Base-by-base conservation (phyloP, 139 green algal species). In the Chlorella sp. region DNA sequence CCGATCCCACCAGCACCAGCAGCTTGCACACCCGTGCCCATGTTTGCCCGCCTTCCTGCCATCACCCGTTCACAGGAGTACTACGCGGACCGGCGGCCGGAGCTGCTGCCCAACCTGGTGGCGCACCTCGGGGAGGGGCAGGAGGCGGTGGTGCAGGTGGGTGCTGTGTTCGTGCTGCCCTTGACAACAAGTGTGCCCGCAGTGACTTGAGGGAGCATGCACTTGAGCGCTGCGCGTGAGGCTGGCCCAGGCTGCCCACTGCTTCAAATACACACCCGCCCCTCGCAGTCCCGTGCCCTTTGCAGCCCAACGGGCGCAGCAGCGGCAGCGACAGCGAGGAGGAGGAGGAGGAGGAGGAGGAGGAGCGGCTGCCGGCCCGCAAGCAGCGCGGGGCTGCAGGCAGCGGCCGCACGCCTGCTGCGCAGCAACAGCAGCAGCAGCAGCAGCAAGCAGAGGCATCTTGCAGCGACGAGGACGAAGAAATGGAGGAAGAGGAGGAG, bases 41-140 rank as follows among this genome's bases (percentile, higher is more conserved):
- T n/a, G n/a, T n/a, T n/a, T n/a, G n/a, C n/a, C n/a, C n/a, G n/a
- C n/a, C n/a, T n/a, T n/a, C n/a, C n/a, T n/a, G n/a, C n/a, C n/a
- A n/a, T n/a, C n/a, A n/a, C n/a, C n/a, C n/a, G n/a, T 36, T 69
- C 51, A 18, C 55, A 60, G 17, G 18, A 51, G 0, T 60, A 81
- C 6, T 71, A 71, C 36, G 57, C 20, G 34, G 3, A 55, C 9
- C 9, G 1, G n/a, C 11, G 21, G 2, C 23, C 69, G 56, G 25
- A 70, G 32, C 17, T 69, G 55, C 55, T 81, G 75, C 55, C 69
- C 34, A 81, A 81, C 55, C 26, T 81, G 5, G 75, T 81, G 75
- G 18, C 23, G 21, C 25, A 34, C 34, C 7, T 81, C 3, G 25
- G 63, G 23, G 62, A 30, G 62, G 62, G 23, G 28, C 63, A 60